A percentile compares a stretch with the other conserved stretches of the same genome.
Evolutionary conservation across 192 early-diverging fungal genomes (phyloP).

Genomic region (Paraglomus brasilianum): DNA sequence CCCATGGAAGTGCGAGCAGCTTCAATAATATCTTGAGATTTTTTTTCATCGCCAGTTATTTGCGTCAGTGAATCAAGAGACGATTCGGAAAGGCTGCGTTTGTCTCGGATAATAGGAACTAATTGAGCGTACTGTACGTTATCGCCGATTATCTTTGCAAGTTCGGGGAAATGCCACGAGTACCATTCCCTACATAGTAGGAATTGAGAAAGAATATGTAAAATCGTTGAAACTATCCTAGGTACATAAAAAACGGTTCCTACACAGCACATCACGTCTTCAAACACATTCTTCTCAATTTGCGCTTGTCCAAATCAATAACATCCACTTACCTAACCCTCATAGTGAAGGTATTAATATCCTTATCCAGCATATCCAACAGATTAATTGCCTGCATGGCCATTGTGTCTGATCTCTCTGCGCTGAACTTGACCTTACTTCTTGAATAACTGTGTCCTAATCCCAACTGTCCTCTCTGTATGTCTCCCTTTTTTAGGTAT

Average conservation of each 20-base stretch:
- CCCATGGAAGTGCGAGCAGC: slow-evolving; percentile 99
- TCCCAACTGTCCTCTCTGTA: slow-evolving; percentile 95
- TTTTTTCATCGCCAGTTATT: slow-evolving; percentile 77
- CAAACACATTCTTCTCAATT: too few species aligned
- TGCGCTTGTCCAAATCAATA: too few species aligned
- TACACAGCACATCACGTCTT: too few species aligned
- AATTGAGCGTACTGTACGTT: slow-evolving; percentile 92
- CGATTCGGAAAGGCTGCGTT: slow-evolving; percentile 78
- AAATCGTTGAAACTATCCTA: too few species aligned
- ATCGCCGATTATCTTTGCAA: slow-evolving; percentile 93
- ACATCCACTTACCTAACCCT: too few species aligned
- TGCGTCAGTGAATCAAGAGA: slow-evolving; percentile 76
- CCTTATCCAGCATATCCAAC: slow-evolving; percentile 99
- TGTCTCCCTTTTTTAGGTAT: slow-evolving; percentile 90
- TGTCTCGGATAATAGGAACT: slow-evolving; percentile 91
- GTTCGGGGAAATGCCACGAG: slow-evolving; percentile 99
- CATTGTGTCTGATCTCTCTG: slow-evolving; percentile 99
- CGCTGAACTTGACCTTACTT: slow-evolving; percentile 99
- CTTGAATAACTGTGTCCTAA: slow-evolving; percentile 98
- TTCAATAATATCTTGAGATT: slow-evolving; percentile 89
- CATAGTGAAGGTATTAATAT: slow-evolving; percentile 91
- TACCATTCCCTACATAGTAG: slow-evolving; percentile 99
- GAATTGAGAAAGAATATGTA: slow-evolving; percentile 88
- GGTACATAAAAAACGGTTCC: too few species aligned
- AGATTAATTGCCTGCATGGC: slow-evolving; percentile 98